phyloP scores from a whole-genome alignment of 2,329 filamentous ascomycete genomes.

The Alternaria brassicicola region DNA sequence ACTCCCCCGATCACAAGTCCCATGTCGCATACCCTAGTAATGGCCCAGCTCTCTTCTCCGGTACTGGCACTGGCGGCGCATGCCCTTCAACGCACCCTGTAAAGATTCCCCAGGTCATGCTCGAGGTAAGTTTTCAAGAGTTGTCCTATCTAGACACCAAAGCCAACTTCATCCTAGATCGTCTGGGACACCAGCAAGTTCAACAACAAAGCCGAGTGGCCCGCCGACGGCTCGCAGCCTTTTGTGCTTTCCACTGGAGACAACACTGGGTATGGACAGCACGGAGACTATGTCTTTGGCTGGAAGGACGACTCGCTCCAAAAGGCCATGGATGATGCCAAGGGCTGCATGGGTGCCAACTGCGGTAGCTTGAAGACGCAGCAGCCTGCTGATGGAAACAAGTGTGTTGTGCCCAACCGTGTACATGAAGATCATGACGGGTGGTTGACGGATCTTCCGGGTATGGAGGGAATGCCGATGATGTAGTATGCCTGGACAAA shows the following conservation, averaged over 20 bases:
- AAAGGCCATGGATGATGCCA: slow-evolving; percentile 40
- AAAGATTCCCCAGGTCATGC: slow-evolving; percentile 55
- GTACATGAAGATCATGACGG: slow-evolving; percentile 35
- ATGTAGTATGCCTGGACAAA: background rate
- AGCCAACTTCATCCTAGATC: slow-evolving; percentile 14
- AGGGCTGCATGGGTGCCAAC: slow-evolving; percentile 37
- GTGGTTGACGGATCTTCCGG: slow-evolving; percentile 28
- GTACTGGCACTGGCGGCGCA: slow-evolving; percentile 37
- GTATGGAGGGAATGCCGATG: slow-evolving; percentile 23
- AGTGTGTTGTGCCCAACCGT: slow-evolving; percentile 29
- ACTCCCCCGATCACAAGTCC: slow-evolving; percentile 57
- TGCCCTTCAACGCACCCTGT: slow-evolving; percentile 54
- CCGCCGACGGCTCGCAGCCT: slow-evolving; percentile 35
- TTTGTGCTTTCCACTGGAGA: slow-evolving; percentile 37
- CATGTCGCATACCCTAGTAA: slow-evolving; percentile 55
- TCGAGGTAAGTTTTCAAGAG: slow-evolving; percentile 40
- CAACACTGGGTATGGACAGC: slow-evolving; percentile 31
- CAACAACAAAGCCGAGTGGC: slow-evolving; percentile 45
- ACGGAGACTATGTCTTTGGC: slow-evolving; percentile 41
- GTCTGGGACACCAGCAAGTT: slow-evolving; percentile 54
- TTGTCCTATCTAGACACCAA: rapidly evolving
- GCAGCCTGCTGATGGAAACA: slow-evolving; percentile 25
- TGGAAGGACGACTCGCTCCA: slow-evolving; percentile 41
- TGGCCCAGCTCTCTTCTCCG: slow-evolving; percentile 32
- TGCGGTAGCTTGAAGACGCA: slow-evolving; percentile 37